Base-by-base conservation (phyloP, 306 rosid species). In the Cicer bijugum region DNA sequence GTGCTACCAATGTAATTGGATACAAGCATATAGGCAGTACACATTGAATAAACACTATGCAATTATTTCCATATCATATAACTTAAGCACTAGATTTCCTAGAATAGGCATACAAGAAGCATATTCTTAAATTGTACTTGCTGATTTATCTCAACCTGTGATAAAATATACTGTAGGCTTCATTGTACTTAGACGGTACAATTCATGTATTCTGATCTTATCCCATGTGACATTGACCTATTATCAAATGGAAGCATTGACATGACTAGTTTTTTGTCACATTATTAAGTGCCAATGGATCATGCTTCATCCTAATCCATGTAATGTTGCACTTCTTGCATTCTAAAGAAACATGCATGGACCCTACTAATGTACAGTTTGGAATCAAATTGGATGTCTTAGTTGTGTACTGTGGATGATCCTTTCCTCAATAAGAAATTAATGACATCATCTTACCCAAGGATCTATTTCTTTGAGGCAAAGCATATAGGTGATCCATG, bases 281-380 rank as follows among this genome's bases (percentile, higher is more conserved):
- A 67, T 71, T 71, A 78, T 14, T 53, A 28, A 66, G 63, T 51
- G 67, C 23, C 80, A 78, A 61, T 51, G 4, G 37, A 55, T 16
- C 12, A 57, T 57, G 53, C 64, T 48, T 28, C 53, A 78, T 46
- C 48, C 76, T 50, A 23, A 79, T 60, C 79, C 66, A 76, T 15
- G 74, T 38, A 35, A 35, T 61, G 56, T 65, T 43, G 40, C 19
- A 66, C 40, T 66, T 20, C 57, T 79, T 48, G 42, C 64, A 81
- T 66, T 23, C 60, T 61, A 10, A 47, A 81, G 77, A 47, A 75
- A 52, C 75, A 73, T 74, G 56, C 46, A 53, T 77, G 84, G 85
- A 68, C 82, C 69, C 48, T 67, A 72, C 48, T 52, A 69, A 66
- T 82, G 77, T 84, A 71, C 12, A 42, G 55, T 69, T 67, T 71